phyloP scores from a whole-genome alignment of 768 basidiomycete species.

The Gelatoporia subvermispora region DNA sequence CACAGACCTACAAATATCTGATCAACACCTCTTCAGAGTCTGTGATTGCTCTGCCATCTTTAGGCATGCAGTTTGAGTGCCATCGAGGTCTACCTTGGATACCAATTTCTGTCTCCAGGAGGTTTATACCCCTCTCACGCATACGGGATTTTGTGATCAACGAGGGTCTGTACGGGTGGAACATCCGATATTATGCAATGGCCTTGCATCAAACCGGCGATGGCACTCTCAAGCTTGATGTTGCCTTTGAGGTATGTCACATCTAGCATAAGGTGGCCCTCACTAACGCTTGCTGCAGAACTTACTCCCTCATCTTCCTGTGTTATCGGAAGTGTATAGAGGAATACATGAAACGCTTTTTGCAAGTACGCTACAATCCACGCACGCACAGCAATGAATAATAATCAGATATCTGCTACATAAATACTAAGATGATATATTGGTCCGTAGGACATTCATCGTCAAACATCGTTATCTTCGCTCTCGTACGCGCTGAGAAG shows the following conservation, averaged over 20 bases:
- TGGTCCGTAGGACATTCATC: not conserved
- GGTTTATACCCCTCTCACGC: constrained; percentile 52
- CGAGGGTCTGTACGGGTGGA: constrained; percentile 69
- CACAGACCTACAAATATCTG: not conserved
- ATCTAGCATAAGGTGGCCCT: no score
- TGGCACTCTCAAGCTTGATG: constrained; percentile 35
- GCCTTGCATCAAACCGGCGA: constrained; percentile 32
- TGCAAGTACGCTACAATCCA: constrained; percentile 21
- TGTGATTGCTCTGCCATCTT: constrained; percentile 55
- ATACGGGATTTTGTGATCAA: constrained; percentile 67
- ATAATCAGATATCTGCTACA: not conserved
- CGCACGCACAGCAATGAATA: not conserved
- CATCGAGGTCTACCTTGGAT: constrained; percentile 49
- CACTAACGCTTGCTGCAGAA: constrained; percentile 37
- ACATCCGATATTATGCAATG: constrained; percentile 65
- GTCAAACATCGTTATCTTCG: constrained; percentile 45
- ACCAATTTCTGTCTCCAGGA: constrained; percentile 32
- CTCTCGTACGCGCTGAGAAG: constrained; percentile 79
- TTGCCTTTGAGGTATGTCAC: constrained; percentile 55
- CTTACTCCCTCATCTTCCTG: constrained; percentile 54
- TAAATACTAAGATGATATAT: not conserved
- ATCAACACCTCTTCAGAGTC: constrained; percentile 46
- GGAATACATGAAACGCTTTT: constrained; percentile 44
- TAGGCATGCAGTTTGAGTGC: constrained; percentile 74
- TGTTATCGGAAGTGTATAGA: constrained; percentile 55